Evolutionary conservation across 495 filamentous ascomycete species (phyloP).

Genomic region (Jackrogersella multiformis): DNA sequence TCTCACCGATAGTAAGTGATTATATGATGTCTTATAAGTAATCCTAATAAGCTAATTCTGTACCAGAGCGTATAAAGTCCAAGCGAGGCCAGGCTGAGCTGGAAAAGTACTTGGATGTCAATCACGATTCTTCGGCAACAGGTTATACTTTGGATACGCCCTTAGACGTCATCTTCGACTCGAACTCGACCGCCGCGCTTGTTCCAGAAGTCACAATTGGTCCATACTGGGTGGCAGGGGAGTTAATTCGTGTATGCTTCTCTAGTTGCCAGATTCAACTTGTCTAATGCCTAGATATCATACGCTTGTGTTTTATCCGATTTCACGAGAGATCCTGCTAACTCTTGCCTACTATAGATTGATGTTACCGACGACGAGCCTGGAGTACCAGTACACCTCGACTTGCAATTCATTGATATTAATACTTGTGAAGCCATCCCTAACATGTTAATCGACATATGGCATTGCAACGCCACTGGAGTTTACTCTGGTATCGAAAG

Average conservation of each 20-base stretch:
- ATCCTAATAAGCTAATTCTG: not conserved
- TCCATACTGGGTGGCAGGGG: conserved; percentile 53
- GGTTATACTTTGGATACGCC: conserved; percentile 55
- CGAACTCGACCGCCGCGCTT: conserved; percentile 48
- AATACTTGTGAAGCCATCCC: conserved; percentile 61
- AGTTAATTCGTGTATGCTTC: conserved; percentile 53
- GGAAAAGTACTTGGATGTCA: conserved; percentile 39
- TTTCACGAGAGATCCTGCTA: not conserved
- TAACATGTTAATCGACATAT: conserved; percentile 61
- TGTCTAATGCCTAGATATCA: not conserved
- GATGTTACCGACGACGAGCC: conserved; percentile 57
- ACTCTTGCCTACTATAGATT: conserved; percentile 51
- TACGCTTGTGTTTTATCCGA: not conserved
- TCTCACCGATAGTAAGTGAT: conserved; percentile 55
- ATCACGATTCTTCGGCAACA: conserved; percentile 33
- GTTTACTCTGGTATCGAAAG: conserved; percentile 55
- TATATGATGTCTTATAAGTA: not conserved
- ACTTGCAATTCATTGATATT: conserved; percentile 65
- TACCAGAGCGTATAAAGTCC: conserved; percentile 37
- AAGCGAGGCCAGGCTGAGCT: conserved; percentile 42
- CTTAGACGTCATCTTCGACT: conserved; percentile 57
- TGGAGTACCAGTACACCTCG: conserved; percentile 61
- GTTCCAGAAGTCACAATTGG: conserved; percentile 52
- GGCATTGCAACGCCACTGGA: conserved; percentile 62
- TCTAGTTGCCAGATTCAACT: not conserved